Base-by-base conservation (phyloP, 225 moss, liverwort and hornwort species). In the Physcomitrellopsis africana region DNA sequence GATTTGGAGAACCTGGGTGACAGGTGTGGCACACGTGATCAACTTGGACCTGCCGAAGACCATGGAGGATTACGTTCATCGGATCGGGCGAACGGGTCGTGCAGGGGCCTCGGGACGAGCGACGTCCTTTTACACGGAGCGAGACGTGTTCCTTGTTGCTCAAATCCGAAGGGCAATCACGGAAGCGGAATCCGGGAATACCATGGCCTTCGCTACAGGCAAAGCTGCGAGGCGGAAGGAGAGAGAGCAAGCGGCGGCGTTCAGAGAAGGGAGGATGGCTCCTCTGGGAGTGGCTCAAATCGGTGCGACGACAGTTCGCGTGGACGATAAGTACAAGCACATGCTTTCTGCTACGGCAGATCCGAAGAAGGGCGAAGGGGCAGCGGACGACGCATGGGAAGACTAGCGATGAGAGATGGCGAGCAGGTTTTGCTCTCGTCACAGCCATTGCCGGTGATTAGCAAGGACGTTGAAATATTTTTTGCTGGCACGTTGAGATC, bases 51-150 rank as follows among this genome's bases (percentile, higher is more conserved):
- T 97, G 76, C 96, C 96, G 2, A 97, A 87, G 80, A 97, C 96
- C 1, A 92, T 97, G 96, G 96, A 97, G 77, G 96, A 94, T 65
- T 97, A 97, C 60, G 96, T 97, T n/a, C 96, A 97, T 62, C 91
- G 96, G 1, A 94, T 97, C 77, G 96, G 96, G 81, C 85, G 96
- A 82, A 97, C 96, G 48, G 96, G 96, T 75, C 92, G 96, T 77
- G 96, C 96, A 60, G 96, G 96, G 55, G 91, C 94, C 45, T 89
- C 92, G 65, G 96, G 96, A 68, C 89, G 96, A 69, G 96, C 96
- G 57, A 97, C 96, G 52, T 97, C 96, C 11, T 97, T 97, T 75
- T 97, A 85, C 77, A 94, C 96, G 8, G 96, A 97, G 72, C 87
- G 92, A 79, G 96, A 97, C 61, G 90, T 94, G 69, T 99, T 99